Evolutionary conservation across 345 rosid species (phyloP).

Genomic region (Trapa bicornis): DNA sequence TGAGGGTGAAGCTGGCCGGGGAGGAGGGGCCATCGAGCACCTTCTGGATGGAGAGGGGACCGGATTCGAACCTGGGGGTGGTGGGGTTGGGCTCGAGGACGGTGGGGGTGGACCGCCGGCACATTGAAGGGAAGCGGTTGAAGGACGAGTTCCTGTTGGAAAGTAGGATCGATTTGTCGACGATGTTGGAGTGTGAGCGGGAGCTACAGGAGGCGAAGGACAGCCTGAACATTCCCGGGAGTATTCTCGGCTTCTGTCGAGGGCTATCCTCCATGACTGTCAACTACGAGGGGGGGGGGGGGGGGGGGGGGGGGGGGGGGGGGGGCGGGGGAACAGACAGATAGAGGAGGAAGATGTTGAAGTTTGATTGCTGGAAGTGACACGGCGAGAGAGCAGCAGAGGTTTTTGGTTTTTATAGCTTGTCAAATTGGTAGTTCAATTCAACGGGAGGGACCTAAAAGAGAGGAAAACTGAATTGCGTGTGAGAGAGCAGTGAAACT

Average conservation of each 20-base stretch:
- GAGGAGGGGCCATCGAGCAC: not conserved
- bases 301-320: no score
- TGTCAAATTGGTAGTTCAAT: no score
- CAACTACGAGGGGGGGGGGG: not conserved
- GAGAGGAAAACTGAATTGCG: no score
- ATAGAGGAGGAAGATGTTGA: not conserved
- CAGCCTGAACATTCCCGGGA: conserved; percentile 6
- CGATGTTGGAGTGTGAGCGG: conserved; percentile 3
- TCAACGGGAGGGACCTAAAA: not conserved
- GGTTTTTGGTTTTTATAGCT: not conserved
- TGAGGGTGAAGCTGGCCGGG: not conserved
- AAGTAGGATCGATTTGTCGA: conserved; percentile 7
- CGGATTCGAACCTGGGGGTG: not conserved
- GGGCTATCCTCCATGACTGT: conserved; percentile 1
- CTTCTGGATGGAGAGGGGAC: not conserved
- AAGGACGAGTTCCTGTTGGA: conserved; percentile 5
- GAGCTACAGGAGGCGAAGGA: conserved; percentile 11
- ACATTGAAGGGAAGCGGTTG: conserved; percentile 4
- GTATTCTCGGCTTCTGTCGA: conserved; percentile 3
- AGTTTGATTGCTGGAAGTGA: not conserved
- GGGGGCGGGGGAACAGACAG: no score
- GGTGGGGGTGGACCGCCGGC: not conserved
- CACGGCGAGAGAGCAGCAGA: not conserved
- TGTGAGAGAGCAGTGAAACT: no score
- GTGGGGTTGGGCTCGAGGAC: no score